These are phyloP conservation scores for Alternaria rosae DNA, from an alignment of 2,329 filamentous ascomycete genomes.

Conservation along the genomic window DNA sequence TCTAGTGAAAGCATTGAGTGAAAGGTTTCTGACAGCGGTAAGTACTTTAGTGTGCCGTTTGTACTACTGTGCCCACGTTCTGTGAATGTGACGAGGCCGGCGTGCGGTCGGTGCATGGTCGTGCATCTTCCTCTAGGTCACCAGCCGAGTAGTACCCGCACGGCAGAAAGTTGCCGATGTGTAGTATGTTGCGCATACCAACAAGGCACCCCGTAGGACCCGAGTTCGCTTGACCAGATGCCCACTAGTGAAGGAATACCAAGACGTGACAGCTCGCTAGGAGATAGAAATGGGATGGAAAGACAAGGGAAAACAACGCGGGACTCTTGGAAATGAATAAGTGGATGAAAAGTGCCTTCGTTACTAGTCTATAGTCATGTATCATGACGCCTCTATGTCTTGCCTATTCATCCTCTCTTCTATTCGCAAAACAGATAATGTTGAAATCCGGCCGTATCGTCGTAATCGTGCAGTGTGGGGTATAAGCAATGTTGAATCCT, in stretches of 20 bases:
- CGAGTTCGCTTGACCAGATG: not conserved
- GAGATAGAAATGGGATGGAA: not conserved
- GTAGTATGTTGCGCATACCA: not conserved
- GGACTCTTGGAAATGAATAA: not conserved
- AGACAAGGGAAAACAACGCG: fast-evolving
- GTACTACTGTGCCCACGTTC: slow-evolving; percentile 1
- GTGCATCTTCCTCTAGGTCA: not conserved
- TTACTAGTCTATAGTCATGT: not conserved
- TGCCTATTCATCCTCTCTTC: not conserved
- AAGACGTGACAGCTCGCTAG: not conserved
- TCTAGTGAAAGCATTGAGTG: not conserved
- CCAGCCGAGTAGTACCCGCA: not conserved
- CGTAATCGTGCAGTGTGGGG: slow-evolving; percentile 3
- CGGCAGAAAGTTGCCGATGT: not conserved
- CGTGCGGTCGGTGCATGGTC: not conserved
- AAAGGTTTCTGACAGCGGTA: not conserved
- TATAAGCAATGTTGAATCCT: slow-evolving; percentile 9
- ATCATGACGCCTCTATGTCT: not conserved
- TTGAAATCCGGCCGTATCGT: slow-evolving; percentile 3
- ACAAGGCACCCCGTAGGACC: not conserved
- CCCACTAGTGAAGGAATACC: not conserved
- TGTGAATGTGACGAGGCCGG: not conserved
- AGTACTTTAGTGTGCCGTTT: not conserved
- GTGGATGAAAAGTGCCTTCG: not conserved
- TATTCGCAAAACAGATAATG: not conserved